These are phyloP conservation scores for Cyberlindnera xishuangbannaensis DNA, from an alignment of 805 yeast species.

Conservation along the genomic window DNA sequence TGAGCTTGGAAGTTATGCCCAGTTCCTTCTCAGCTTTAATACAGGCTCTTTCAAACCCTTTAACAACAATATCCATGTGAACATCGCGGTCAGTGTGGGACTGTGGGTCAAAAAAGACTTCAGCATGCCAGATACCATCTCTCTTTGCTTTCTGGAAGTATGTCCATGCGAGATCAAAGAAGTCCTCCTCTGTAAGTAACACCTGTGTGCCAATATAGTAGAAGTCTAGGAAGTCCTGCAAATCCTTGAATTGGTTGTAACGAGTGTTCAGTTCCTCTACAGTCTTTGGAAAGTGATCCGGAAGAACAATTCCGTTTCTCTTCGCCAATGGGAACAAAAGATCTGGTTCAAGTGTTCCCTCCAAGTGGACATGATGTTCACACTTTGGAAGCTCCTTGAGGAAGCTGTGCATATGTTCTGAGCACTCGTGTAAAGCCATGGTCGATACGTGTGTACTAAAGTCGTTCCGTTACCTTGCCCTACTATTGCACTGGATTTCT, in stretches of 20 bases:
- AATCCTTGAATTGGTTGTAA: conserved; percentile 55
- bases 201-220: conserved; percentile 81
- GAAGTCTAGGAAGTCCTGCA: conserved; percentile 73
- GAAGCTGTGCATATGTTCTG: conserved; percentile 40
- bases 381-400: conserved; percentile 74
- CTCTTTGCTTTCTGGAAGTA: conserved; percentile 54
- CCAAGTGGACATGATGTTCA: conserved; percentile 82
- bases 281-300: conserved; percentile 55
- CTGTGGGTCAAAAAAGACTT: conserved; percentile 81
- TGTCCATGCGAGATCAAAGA: conserved; percentile 70
- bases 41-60: conserved; percentile 65
- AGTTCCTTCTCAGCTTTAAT: conserved; percentile 51
- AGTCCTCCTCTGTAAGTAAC: conserved; percentile 63
- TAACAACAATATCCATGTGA: conserved; percentile 50
- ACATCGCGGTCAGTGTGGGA: conserved; percentile 71
- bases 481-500: too few relatives aligned
- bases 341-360: conserved; percentile 78
- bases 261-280: conserved; percentile 52
- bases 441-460: too few relatives aligned
- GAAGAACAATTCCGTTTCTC: conserved; percentile 56
- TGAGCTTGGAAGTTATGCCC: conserved; percentile 63
- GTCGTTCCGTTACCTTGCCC: too few relatives aligned
- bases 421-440: conserved; percentile 28
- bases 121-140: conserved; percentile 66
- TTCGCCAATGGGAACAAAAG: conserved; percentile 62